phyloP scores from a whole-genome alignment of 2,329 filamentous ascomycete species.

The Venturia aucupariae region DNA sequence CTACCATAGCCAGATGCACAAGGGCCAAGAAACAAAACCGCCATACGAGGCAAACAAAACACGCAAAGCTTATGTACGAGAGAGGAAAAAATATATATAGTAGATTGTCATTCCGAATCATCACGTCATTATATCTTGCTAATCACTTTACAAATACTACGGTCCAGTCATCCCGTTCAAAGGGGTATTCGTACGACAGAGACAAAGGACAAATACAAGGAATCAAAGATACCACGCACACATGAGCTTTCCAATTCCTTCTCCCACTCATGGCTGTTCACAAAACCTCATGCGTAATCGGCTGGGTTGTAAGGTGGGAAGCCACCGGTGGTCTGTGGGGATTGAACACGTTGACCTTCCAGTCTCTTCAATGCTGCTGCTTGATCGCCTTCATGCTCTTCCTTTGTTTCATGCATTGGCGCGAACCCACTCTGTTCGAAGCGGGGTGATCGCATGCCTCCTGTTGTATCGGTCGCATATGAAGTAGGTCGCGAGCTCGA shows the following conservation, averaged over 20 bases:
- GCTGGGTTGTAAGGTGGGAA: conserved; percentile 9
- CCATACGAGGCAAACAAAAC: no score
- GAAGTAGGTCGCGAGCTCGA: conserved; percentile 27
- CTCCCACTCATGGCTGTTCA: neutral
- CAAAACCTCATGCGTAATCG: conserved; percentile 4
- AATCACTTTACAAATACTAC: neutral
- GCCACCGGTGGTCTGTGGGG: neutral
- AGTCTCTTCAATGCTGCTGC: conserved; percentile 18
- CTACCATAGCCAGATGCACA: no score
- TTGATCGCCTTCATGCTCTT: conserved; percentile 22
- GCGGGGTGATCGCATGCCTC: conserved; percentile 26
- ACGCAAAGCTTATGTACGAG: no score
- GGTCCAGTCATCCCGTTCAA: neutral
- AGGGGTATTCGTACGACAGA: neutral
- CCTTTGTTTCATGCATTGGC: conserved; percentile 24
- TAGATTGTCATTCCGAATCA: neutral
- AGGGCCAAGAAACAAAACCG: no score
- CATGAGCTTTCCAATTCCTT: neutral
- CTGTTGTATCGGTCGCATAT: conserved; percentile 24
- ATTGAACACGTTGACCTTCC: conserved; percentile 17
- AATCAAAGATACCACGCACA: neutral
- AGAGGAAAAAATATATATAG: no score
- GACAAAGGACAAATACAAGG: neutral
- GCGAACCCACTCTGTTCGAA: conserved; percentile 28
- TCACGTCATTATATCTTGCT: neutral